Percentiles rank a stretch among this genome's conserved stretches.
phyloP scores from a whole-genome alignment of 768 basidiomycete genomes.

The Russula abietina region DNA sequence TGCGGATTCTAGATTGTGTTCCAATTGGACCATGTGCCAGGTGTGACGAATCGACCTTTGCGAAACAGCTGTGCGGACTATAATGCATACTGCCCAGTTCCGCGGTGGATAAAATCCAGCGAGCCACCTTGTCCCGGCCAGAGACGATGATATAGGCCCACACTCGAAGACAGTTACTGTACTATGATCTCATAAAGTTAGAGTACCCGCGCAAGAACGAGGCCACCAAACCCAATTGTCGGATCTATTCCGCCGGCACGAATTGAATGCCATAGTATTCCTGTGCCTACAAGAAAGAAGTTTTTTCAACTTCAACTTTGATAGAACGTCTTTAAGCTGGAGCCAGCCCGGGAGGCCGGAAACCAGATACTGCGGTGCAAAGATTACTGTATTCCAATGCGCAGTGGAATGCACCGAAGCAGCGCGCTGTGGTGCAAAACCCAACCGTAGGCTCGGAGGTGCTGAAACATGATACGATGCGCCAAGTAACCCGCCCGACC shows the following conservation, averaged over 20 bases:
- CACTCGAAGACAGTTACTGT: constrained; percentile 59
- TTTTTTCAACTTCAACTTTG: too few species aligned
- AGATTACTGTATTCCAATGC: too few species aligned
- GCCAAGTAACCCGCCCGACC: too few species aligned
- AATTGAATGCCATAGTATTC: not conserved
- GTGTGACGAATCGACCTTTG: constrained; percentile 8
- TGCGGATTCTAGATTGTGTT: not conserved
- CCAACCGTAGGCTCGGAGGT: too few species aligned
- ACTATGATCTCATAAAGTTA: constrained; percentile 54
- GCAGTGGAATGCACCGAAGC: too few species aligned
- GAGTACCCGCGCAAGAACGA: constrained; percentile 59
- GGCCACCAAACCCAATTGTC: constrained; percentile 35
- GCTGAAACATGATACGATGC: too few species aligned
- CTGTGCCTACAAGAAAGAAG: too few species aligned
- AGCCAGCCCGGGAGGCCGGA: too few species aligned
- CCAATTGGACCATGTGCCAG: constrained; percentile 12
- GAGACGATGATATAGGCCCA: constrained; percentile 38
- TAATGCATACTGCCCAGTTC: constrained; percentile 4
- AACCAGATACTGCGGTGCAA: too few species aligned
- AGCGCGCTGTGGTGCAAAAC: too few species aligned
- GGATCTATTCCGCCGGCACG: not conserved
- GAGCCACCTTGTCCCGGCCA: constrained; percentile 40
- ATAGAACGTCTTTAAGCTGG: too few species aligned
- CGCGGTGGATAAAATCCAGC: constrained; percentile 41
- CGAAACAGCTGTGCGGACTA: constrained; percentile 4